Evolutionary conservation across 495 filamentous ascomycete species (phyloP).

Genomic region (Penicillium parvum): DNA sequence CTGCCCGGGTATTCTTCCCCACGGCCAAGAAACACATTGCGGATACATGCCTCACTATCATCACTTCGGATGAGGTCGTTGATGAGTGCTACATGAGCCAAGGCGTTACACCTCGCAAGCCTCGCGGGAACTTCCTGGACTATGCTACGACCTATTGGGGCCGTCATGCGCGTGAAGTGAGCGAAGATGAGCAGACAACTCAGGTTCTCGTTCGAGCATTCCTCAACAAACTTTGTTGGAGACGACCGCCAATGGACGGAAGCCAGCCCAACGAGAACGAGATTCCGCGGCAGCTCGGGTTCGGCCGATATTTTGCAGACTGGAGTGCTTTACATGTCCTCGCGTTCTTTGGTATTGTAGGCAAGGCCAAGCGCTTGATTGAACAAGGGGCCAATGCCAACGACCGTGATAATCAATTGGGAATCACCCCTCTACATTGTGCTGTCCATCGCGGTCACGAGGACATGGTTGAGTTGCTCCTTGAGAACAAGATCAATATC

Average conservation of each 20-base stretch:
- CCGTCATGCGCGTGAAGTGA: slow-evolving; percentile 23
- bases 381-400: slow-evolving; percentile 28
- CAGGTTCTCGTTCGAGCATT: slow-evolving; percentile 31
- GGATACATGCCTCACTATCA: slow-evolving; percentile 23
- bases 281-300: slow-evolving; percentile 20
- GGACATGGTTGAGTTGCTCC: slow-evolving; percentile 35
- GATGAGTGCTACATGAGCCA: slow-evolving; percentile 31
- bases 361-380: slow-evolving; percentile 24
- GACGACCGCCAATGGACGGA: slow-evolving; percentile 21
- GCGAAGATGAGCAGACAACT: slow-evolving; percentile 28
- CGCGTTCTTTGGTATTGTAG: slow-evolving; percentile 25
- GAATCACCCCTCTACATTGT: slow-evolving; percentile 30
- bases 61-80: slow-evolving; percentile 29
- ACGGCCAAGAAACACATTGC: slow-evolving; percentile 30
- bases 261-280: background rate
- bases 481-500: slow-evolving; percentile 23
- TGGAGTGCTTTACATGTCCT: slow-evolving; percentile 32
- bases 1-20: slow-evolving; percentile 32
- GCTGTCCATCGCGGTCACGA: slow-evolving; percentile 35
- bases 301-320: slow-evolving; percentile 25
- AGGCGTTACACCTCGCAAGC: background rate
- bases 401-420: slow-evolving; percentile 18
- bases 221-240: slow-evolving; percentile 35
- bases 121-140: slow-evolving; percentile 15
- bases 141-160: slow-evolving; percentile 35